These are phyloP conservation scores for Oryza rufipogon DNA, from an alignment of 176 grass and related monocot genomes.

Conservation along the genomic window DNA sequence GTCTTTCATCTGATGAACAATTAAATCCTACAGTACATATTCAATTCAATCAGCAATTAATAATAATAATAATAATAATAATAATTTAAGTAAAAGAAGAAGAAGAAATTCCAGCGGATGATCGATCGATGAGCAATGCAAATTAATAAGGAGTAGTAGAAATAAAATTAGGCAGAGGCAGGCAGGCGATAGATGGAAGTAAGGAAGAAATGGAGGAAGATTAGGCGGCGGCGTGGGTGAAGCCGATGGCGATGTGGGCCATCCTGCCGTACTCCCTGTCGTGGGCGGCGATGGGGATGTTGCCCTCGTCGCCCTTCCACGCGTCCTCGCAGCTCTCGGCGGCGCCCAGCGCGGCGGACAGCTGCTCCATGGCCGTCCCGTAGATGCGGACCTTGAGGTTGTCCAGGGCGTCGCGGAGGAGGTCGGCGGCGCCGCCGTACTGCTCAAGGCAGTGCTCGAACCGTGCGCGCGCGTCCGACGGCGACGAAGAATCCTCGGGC, in stretches of 20 bases:
- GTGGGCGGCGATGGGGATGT: constrained; percentile 39
- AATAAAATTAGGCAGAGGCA: no score
- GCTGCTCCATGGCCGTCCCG: constrained; percentile 52
- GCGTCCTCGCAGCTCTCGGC: constrained; percentile 65
- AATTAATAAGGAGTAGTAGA: no score
- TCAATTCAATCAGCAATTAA: neutral
- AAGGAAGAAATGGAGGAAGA: no score
- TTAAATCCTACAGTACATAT: neutral
- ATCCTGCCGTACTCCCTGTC: constrained; percentile 64
- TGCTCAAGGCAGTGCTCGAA: constrained; percentile 57
- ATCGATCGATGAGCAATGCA: no score
- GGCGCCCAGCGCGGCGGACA: constrained; percentile 45
- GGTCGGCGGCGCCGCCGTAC: constrained; percentile 57
- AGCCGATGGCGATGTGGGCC: constrained; percentile 56
- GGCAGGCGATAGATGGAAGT: no score
- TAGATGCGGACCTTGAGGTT: constrained; percentile 55
- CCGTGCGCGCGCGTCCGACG: constrained; percentile 4
- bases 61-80: neutral
- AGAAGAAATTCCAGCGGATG: neutral
- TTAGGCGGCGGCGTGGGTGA: constrained; percentile 55
- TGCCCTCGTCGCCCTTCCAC: constrained; percentile 3
- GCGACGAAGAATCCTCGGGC: neutral
- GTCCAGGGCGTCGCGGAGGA: constrained; percentile 61
- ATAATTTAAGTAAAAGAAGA: no score
- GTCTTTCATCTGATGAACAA: neutral